phyloP scores from a whole-genome alignment of 2,329 filamentous ascomycete species.

The Fusarium sp. region DNA sequence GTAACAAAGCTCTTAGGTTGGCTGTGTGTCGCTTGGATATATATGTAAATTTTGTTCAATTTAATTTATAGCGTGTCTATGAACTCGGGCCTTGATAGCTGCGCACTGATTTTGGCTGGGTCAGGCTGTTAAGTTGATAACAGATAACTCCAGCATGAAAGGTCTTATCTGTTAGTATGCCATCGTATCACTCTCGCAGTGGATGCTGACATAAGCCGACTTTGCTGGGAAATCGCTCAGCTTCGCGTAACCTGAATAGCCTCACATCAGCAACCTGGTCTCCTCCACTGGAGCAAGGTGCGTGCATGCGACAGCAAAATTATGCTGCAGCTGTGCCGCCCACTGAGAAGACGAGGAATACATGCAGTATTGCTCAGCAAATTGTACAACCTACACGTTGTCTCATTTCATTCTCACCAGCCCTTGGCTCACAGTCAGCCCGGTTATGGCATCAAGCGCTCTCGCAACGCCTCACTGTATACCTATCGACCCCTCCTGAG shows the following conservation, averaged over 20 bases:
- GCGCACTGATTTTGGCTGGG: no score
- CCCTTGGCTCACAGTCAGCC: constrained; percentile 2
- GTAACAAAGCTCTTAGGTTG: no score
- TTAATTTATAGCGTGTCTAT: no score
- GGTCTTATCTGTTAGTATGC: not conserved
- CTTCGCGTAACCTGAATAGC: not conserved
- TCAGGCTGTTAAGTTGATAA: no score
- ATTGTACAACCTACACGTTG: not conserved
- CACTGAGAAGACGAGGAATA: not conserved
- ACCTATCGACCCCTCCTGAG: constrained; percentile 9
- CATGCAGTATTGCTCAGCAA: not conserved
- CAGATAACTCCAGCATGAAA: no score
- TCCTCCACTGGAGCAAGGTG: constrained; percentile 4
- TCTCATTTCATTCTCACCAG: not conserved
- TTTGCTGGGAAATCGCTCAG: not conserved
- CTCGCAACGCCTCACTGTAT: constrained; percentile 11
- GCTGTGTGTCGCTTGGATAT: no score
- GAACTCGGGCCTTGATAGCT: no score
- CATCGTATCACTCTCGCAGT: not conserved
- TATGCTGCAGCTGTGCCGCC: constrained; percentile 3
- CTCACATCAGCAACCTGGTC: not conserved
- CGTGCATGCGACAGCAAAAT: not conserved
- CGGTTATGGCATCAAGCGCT: constrained; percentile 20
- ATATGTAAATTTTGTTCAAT: no score
- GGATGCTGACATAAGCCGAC: not conserved